phyloP scores from a whole-genome alignment of 805 yeast genomes.

The Pichia nanzhaoensis region DNA sequence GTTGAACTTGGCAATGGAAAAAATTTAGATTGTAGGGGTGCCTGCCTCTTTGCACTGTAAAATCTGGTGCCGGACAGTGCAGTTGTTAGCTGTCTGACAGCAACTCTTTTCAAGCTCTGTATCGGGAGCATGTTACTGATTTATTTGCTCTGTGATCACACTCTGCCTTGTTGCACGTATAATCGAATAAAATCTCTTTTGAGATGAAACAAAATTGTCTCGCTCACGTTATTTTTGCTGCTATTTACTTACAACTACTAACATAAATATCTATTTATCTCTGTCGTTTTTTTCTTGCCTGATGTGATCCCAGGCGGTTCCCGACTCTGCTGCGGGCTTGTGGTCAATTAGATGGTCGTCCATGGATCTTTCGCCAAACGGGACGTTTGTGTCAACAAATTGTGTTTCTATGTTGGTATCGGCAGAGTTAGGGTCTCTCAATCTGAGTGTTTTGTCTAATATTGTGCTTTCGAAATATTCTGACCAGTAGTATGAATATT shows the following conservation, averaged over 20 bases:
- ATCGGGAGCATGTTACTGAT: too few relatives aligned
- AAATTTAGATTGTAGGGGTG: constrained; percentile 12
- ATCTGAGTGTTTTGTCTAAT: constrained; percentile 41
- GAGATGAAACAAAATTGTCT: too few relatives aligned
- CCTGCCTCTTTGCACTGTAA: neutral
- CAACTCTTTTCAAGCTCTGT: neutral
- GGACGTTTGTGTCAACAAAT: neutral
- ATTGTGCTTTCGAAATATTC: constrained; percentile 45
- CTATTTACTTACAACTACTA: too few relatives aligned
- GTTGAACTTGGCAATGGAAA: constrained; percentile 19
- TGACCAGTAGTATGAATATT: constrained; percentile 32
- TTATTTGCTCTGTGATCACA: too few relatives aligned
- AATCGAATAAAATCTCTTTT: too few relatives aligned
- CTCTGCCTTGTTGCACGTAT: too few relatives aligned
- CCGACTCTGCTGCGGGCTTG: neutral
- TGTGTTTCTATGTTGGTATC: constrained; percentile 14
- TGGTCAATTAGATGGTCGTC: constrained; percentile 2
- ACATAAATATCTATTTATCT: neutral
- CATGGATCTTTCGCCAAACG: neutral
- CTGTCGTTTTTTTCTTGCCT: constrained; percentile 4
- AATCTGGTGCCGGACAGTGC: constrained; percentile 1
- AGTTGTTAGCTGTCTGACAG: neutral
- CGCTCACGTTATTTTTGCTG: too few relatives aligned
- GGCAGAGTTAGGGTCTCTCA: constrained; percentile 42
- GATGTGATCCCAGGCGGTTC: constrained; percentile 17